These are phyloP conservation scores for Cytospora paraplurivora DNA, from an alignment of 2,329 filamentous ascomycete genomes.

Conservation along the genomic window DNA sequence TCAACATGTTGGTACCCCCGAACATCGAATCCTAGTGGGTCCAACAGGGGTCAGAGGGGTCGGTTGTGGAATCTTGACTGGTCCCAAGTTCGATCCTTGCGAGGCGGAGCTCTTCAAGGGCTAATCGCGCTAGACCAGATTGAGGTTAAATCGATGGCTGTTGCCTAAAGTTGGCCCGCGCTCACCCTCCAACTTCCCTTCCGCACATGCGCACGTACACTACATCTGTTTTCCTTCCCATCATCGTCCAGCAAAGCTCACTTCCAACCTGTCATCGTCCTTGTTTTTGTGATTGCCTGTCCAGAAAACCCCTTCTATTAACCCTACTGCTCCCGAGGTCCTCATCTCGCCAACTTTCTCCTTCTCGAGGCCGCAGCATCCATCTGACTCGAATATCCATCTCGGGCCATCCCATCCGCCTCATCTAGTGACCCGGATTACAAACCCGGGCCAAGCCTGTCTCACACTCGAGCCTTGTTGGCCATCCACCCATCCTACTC, in stretches of 20 bases:
- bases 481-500: conserved; percentile 9
- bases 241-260: not conserved
- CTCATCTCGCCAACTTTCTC: not conserved
- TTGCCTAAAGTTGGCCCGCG: conserved; percentile 23
- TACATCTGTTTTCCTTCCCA: not conserved
- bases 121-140: conserved; percentile 18
- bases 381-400: too few species aligned
- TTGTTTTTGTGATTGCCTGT: not conserved
- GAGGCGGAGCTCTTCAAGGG: conserved; percentile 20
- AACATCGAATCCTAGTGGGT: conserved; percentile 3
- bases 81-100: conserved; percentile 13
- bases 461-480: conserved; percentile 18
- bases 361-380: too few species aligned
- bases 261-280: not conserved
- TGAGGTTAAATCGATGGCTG: conserved; percentile 11
- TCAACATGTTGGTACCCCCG: conserved; percentile 1
- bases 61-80: conserved; percentile 7
- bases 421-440: not conserved
- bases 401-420: not conserved
- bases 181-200: conserved; percentile 6
- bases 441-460: conserved; percentile 17
- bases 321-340: not conserved
- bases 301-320: not conserved
- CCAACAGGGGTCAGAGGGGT: not conserved
- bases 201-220: not conserved